phyloP scores from a whole-genome alignment of 257 asterid species.

The Lantana camara region DNA sequence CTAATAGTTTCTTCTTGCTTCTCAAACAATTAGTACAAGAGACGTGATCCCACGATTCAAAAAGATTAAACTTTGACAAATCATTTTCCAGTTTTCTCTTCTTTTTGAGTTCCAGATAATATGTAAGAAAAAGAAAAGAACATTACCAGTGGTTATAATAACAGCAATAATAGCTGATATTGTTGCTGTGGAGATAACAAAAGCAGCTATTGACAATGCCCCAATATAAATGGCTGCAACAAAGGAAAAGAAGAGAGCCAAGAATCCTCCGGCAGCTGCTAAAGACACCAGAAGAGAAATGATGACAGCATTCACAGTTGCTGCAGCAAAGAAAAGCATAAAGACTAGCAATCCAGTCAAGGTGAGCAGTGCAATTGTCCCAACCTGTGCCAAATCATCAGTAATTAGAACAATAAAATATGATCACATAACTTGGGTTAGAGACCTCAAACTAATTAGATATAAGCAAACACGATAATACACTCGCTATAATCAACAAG shows the following conservation, averaged over 20 bases:
- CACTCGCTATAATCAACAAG: too few relatives aligned
- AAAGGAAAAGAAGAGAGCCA: conserved; percentile 78
- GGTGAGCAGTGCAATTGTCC: conserved; percentile 58
- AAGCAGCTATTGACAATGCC: conserved; percentile 56
- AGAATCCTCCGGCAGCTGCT: conserved; percentile 89
- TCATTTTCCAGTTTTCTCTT: too few relatives aligned
- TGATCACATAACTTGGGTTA: not conserved
- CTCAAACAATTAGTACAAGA: not conserved
- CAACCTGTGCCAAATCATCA: conserved; percentile 54
- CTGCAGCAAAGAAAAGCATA: conserved; percentile 68
- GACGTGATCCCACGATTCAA: not conserved
- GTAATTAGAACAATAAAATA: not conserved
- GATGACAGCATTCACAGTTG: conserved; percentile 74
- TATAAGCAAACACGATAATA: not conserved
- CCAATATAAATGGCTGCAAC: conserved; percentile 69
- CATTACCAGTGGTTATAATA: conserved; percentile 65
- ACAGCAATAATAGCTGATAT: conserved; percentile 56
- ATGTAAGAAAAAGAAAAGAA: conserved; percentile 13
- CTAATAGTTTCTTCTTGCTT: not conserved
- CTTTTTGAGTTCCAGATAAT: too few relatives aligned
- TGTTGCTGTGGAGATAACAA: conserved; percentile 61
- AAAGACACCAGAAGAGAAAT: conserved; percentile 73
- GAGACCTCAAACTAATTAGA: not conserved
- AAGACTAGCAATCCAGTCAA: conserved; percentile 67
- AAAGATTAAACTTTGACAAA: too few relatives aligned